phyloP scores from a whole-genome alignment of 2,329 filamentous ascomycete genomes.

The Acrocalymma vagum region DNA sequence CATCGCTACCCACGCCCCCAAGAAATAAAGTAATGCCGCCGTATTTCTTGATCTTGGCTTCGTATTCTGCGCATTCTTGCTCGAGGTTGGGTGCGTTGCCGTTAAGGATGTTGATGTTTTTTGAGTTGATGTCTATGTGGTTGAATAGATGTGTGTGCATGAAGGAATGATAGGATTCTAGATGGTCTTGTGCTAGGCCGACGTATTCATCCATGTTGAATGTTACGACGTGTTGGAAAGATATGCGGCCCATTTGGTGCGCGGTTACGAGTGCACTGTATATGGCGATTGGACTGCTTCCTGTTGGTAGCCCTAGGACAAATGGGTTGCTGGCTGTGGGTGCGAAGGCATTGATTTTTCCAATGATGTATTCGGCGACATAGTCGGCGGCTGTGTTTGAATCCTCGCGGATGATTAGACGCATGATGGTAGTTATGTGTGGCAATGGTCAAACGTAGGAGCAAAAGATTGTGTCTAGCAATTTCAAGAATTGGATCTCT shows the following conservation, averaged over 20 bases:
- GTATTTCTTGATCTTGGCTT: conserved; percentile 75
- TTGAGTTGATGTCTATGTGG: conserved; percentile 80
- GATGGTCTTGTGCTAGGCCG: conserved; percentile 81
- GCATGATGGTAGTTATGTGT: conserved; percentile 67
- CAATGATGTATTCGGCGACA: conserved; percentile 82
- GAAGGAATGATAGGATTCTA: conserved; percentile 88
- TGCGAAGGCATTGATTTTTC: conserved; percentile 78
- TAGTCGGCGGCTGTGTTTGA: conserved; percentile 74
- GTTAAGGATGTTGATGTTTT: conserved; percentile 85
- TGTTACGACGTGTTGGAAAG: conserved; percentile 87
- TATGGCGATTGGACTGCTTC: conserved; percentile 79
- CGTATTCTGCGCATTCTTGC: conserved; percentile 80
- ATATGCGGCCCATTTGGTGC: conserved; percentile 77
- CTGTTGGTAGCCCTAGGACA: conserved; percentile 83
- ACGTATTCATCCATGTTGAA: conserved; percentile 97
- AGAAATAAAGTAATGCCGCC: conserved; percentile 89
- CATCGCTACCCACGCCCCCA: conserved; percentile 84
- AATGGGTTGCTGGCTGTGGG: conserved; percentile 78
- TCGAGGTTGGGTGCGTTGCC: conserved; percentile 80
- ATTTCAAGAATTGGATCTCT: no score
- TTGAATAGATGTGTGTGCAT: conserved; percentile 95
- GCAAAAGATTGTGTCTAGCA: no score
- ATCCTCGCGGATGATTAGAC: conserved; percentile 83
- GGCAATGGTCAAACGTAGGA: no score
- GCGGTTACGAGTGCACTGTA: conserved; percentile 78